phyloP scores from a whole-genome alignment of 176 grass and related monocot genomes.

The Secale cereale region DNA sequence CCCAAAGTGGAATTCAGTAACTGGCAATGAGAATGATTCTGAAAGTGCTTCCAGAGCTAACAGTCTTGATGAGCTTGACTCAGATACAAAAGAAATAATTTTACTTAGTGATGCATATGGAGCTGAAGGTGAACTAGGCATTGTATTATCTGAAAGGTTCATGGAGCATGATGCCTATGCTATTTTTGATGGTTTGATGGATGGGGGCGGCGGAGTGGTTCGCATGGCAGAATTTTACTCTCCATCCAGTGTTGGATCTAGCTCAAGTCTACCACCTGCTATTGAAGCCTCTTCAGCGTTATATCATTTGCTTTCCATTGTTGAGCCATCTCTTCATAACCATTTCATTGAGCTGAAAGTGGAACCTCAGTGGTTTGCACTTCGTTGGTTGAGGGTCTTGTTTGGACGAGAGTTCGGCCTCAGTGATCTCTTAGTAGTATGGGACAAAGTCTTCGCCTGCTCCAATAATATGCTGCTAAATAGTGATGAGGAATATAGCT shows the following conservation, averaged over 20 bases:
- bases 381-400: constrained; percentile 94
- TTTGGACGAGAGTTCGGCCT: constrained; percentile 92
- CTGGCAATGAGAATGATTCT: constrained; percentile 40
- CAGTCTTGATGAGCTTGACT: constrained; percentile 66
- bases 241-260: constrained; percentile 45
- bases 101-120: constrained; percentile 94
- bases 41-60: constrained; percentile 42
- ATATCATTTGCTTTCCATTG: constrained; percentile 76
- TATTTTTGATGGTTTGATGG: constrained; percentile 90
- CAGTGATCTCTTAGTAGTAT: constrained; percentile 66
- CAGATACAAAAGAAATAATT: constrained; percentile 70
- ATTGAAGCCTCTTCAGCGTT: constrained; percentile 96
- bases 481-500: constrained; percentile 51
- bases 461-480: constrained; percentile 53
- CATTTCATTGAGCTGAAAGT: constrained; percentile 92
- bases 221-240: constrained; percentile 87
- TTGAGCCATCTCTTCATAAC: constrained; percentile 83
- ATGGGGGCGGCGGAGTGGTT: constrained; percentile 59
- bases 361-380: constrained; percentile 93
- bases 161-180: constrained; percentile 99
- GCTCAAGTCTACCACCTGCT: constrained; percentile 56
- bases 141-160: constrained; percentile 91
- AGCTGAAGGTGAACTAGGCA: constrained; percentile 87
- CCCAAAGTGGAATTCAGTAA: constrained; percentile 35
- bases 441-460: constrained; percentile 81